Conservation (phyloP, 192 early-diverging fungal genomes). For the Backusella tuberculispora region DNA sequence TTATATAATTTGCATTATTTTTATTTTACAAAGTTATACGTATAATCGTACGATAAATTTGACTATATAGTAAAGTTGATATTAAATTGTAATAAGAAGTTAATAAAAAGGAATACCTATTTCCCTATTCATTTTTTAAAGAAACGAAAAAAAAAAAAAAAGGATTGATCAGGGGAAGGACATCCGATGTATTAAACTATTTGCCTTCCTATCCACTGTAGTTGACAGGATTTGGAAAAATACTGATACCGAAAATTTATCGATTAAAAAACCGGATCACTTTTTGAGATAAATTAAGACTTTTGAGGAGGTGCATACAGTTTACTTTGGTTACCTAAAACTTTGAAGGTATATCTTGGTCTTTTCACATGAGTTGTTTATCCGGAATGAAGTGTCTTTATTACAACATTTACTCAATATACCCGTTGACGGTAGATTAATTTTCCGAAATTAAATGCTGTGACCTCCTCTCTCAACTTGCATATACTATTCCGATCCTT, state of each 20-base stretch:
- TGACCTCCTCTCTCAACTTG: background rate
- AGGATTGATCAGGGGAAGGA: background rate
- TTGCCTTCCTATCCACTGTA: background rate
- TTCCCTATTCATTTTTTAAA: background rate
- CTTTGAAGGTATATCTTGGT: background rate
- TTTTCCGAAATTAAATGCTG: conserved; percentile 4
- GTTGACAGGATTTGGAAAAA: background rate
- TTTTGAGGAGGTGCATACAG: background rate
- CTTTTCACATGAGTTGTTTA: background rate
- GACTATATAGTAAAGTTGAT: background rate
- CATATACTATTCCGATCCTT: background rate
- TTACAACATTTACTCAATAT: background rate
- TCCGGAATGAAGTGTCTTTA: background rate
- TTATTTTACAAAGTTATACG: too few species aligned
- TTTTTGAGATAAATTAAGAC: background rate
- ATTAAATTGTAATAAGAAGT: too few species aligned
- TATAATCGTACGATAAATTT: background rate
- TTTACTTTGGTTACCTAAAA: background rate
- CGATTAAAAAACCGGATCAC: background rate
- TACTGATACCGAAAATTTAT: background rate
- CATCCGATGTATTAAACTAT: background rate
- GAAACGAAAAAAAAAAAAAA: background rate
- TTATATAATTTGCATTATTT: too few species aligned
- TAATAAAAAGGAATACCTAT: background rate
- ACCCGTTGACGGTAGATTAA: background rate